Conservation (phyloP, 139 green algal genomes). For the Chlorella sp. region DNA sequence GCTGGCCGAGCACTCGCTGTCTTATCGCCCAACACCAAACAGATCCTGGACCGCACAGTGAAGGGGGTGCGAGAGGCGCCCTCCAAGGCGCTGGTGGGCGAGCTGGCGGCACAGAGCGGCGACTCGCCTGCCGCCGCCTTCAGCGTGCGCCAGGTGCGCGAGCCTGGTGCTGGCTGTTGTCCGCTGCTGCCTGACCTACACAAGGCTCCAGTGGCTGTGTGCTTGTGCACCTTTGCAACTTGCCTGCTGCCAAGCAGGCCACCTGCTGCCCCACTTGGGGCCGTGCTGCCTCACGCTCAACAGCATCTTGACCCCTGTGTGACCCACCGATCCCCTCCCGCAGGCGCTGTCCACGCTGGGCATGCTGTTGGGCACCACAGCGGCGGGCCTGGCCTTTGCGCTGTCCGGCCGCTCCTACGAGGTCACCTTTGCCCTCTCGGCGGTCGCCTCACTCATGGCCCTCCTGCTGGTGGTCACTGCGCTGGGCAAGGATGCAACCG, state of each 20-base stretch:
- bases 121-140: constrained; percentile 80
- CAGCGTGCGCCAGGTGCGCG: constrained; percentile 66
- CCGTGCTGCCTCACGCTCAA: too few relatives aligned
- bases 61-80: constrained; percentile 88
- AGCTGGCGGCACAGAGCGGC: constrained; percentile 73
- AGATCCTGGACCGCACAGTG: constrained; percentile 66
- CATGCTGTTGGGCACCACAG: constrained; percentile 68
- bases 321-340: not conserved
- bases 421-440: constrained; percentile 72
- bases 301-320: too few relatives aligned
- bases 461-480: constrained; percentile 53
- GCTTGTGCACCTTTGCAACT: too few relatives aligned
- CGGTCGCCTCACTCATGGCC: constrained; percentile 60
- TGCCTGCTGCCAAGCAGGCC: too few relatives aligned
- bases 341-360: constrained; percentile 69
- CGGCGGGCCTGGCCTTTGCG: constrained; percentile 59
- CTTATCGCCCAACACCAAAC: not conserved
- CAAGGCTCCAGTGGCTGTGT: too few relatives aligned
- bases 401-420: constrained; percentile 72
- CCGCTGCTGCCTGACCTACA: too few relatives aligned
- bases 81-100: constrained; percentile 85
- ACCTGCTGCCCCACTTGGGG: too few relatives aligned
- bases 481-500: not conserved
- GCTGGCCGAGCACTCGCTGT: too few relatives aligned
- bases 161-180: too few relatives aligned